phyloP scores from a whole-genome alignment of 1,284 basidiomycete genomes.

The Paramarasmius palmivorus region DNA sequence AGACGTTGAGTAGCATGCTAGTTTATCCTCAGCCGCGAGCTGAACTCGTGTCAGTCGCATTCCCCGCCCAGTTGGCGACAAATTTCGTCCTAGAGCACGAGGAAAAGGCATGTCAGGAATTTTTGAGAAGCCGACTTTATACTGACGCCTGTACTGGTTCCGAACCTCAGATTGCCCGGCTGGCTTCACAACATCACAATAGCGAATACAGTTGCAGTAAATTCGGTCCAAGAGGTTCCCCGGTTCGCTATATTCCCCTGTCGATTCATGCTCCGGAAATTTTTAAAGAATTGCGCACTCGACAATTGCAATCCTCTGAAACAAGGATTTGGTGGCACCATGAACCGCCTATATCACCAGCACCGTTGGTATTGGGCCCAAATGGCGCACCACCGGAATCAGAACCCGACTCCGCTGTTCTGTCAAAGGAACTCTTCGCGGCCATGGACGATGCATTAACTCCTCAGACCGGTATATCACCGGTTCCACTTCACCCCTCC shows the following conservation, averaged over 20 bases:
- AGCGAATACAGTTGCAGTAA: constrained; percentile 82
- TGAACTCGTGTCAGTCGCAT: background rate
- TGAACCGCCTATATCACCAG: constrained; percentile 18
- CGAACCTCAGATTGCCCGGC: constrained; percentile 44
- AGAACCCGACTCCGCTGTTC: constrained; percentile 22
- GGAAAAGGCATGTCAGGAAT: background rate
- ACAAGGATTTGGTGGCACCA: constrained; percentile 58
- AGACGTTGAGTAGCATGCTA: background rate
- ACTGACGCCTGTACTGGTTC: background rate
- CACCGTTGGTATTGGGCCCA: constrained; percentile 30
- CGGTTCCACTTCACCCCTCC: constrained; percentile 15
- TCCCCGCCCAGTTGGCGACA: background rate
- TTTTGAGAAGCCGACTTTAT: background rate
- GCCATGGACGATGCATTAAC: constrained; percentile 47
- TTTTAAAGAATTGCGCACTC: constrained; percentile 57
- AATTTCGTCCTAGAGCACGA: background rate
- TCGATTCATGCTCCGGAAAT: constrained; percentile 70
- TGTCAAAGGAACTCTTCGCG: constrained; percentile 51
- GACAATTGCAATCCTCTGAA: constrained; percentile 52
- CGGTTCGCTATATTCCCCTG: constrained; percentile 66
- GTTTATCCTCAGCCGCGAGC: background rate
- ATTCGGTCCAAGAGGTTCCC: constrained; percentile 64
- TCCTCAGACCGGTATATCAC: constrained; percentile 3
- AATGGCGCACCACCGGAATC: constrained; percentile 23
- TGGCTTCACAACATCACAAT: constrained; percentile 80